Percentiles rank a stretch among this genome's conserved stretches.
Evolutionary conservation across 202 grass and related monocot genomes (phyloP).

Genomic region (Digitaria exilis): DNA sequence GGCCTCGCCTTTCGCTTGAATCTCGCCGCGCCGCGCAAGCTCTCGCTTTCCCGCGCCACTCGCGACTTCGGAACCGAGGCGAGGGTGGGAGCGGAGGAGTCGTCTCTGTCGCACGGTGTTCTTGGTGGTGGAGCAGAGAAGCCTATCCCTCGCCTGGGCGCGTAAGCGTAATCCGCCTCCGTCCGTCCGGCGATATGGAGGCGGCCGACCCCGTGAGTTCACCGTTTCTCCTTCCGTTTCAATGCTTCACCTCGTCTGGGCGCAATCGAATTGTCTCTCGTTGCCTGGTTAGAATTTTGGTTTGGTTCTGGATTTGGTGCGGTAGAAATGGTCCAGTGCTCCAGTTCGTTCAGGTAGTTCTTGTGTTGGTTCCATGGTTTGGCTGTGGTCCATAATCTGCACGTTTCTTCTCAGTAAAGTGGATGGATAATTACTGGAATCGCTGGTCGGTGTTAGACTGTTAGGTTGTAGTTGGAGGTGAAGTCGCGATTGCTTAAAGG

Average conservation of each 20-base stretch:
- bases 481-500: neutral
- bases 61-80: neutral
- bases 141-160: neutral
- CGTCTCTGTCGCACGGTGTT: neutral
- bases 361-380: neutral
- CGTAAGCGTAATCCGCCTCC: neutral
- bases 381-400: neutral
- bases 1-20: constrained; percentile 17
- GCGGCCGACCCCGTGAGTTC: constrained; percentile 44
- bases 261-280: neutral
- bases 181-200: constrained; percentile 30
- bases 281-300: neutral
- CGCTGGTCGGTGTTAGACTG: neutral
- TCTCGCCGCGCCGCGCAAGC: constrained; percentile 5
- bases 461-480: neutral
- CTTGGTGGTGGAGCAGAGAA: neutral
- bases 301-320: neutral
- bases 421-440: neutral
- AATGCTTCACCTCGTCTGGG: neutral
- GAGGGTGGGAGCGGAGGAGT: neutral
- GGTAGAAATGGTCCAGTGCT: neutral
- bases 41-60: constrained; percentile 51
- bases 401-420: neutral
- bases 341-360: neutral
- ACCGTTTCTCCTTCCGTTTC: no score